Percentiles rank a stretch among this genome's conserved stretches.
Evolutionary conservation across 2,329 filamentous ascomycete species (phyloP).

Genomic region (Diplodia corticola): DNA sequence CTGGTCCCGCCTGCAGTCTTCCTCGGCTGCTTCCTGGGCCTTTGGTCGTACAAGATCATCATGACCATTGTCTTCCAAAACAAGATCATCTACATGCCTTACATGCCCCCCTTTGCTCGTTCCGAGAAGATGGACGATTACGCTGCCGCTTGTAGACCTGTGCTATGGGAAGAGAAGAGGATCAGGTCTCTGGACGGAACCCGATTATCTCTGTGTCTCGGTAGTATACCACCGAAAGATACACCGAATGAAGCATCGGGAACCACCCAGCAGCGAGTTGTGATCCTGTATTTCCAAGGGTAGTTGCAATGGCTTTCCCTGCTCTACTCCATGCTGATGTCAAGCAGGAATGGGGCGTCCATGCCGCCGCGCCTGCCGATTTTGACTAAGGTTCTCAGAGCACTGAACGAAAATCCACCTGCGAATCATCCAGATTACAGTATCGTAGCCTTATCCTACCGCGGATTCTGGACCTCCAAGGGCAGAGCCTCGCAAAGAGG

Average conservation of each 20-base stretch:
- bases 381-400: constrained; percentile 48
- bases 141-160: constrained; percentile 56
- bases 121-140: constrained; percentile 68
- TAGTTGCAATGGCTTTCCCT: constrained; percentile 25
- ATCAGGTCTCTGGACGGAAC: constrained; percentile 66
- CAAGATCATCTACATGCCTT: constrained; percentile 79
- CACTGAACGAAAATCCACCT: constrained; percentile 20
- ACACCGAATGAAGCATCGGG: not conserved
- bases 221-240: constrained; percentile 27
- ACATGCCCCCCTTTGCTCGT: constrained; percentile 68
- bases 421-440: constrained; percentile 30
- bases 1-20: constrained; percentile 70
- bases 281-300: constrained; percentile 54
- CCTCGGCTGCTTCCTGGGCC: constrained; percentile 60
- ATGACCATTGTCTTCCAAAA: constrained; percentile 80
- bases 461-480: constrained; percentile 76
- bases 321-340: not conserved
- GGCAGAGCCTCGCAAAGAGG: constrained; percentile 70
- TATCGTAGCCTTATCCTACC: constrained; percentile 57
- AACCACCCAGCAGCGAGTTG: constrained; percentile 32
- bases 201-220: constrained; percentile 61
- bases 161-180: constrained; percentile 67
- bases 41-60: constrained; percentile 66
- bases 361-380: constrained; percentile 49
- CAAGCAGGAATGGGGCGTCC: constrained; percentile 45